Evolutionary conservation across 2,329 filamentous ascomycete genomes (phyloP), one percentile per base, ranked within the genome.

Genomic region (Phialophora tarda): DNA sequence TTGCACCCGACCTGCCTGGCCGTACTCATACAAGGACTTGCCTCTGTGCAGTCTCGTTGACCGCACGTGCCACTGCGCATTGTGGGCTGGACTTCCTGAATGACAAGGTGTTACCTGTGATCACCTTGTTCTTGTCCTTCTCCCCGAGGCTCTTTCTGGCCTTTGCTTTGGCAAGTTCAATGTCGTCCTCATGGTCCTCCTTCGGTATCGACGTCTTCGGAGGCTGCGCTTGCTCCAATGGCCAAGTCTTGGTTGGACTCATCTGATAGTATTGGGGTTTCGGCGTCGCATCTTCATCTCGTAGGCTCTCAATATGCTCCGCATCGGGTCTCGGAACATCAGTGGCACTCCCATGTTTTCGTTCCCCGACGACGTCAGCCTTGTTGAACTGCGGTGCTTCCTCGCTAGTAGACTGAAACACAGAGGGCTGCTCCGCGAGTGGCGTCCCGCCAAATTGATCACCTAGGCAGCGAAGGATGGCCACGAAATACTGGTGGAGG

Each of bases 401-500:
- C 14, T 68, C 67, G 30, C 65, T 64, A 6, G 66, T 51, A 38
- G 78, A 79, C 56, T 78, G 78, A 73, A 78, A 80, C 34, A 79
- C 75, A 41, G 79, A 77, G 47, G 75, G 77, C 65, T 78, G 77
- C 53, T 82, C 80, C 2, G 78, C 79, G 21, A 81, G 73, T 3
- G 79, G 79, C 12, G 76, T 71, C 8, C 79, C 79, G 3, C 81
- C 81, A 71, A 82, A 82, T 75, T 80, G 79, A 17, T 76, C 74
- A 10, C 81, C 79, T 26, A 84, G 72, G 65, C 81, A 79, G 65
- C 81, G 79, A 6, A 84, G 73, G n/a, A 84, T 72, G n/a, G 77
- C 78, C 21, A 82, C 80, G 73, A 87, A 87, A 62, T 83, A 78
- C 34, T 80, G 81, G 73, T 87, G 85, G 8, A 87, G 75, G 69